Base-by-base conservation (phyloP, 768 basidiomycete genomes). In the Psilocybe tampanensis region DNA sequence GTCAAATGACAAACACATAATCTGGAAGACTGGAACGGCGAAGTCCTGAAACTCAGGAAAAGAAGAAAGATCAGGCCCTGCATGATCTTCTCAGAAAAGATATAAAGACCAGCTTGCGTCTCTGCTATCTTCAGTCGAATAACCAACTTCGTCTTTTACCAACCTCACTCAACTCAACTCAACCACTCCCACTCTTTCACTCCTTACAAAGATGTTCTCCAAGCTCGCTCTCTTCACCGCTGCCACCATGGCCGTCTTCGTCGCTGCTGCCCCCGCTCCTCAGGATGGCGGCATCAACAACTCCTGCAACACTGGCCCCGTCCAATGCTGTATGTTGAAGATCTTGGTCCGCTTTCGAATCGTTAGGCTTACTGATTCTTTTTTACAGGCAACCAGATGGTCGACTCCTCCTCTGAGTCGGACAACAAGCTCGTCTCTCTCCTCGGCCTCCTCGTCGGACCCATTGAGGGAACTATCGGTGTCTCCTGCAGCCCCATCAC, bases 241-340 rank as follows among this genome's bases (percentile, higher is more conserved):
- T 34, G 64, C 61, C 58, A 49, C 62, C 48, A 62, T 69, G 59
- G 68, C 65, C 19, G 32, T 66, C 61, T 68, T 69, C 52, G 68
- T 63, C 32, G 70, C 69, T 26, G 72, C 72, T n/a, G 60, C 66
- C 13, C 69, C 69, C 26, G 43, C 60, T 19, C 43, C 43, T 4
- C 12, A 22, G 17, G 43, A 33, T 22, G 63, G 62, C 8, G 57
- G 49, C 9, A 60, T 60, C 45, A 33, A 45, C 22, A 53, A 57
- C 43, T 63, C 63, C 22, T 72, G 70, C 68, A 68, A 67, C 65
- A 70, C 69, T 29, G 70, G 70, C 19, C 13, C 62, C 21, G 39
- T 66, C 26, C 66, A 70, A 36, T 72, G 70, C 66, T 72, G 70
- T 64, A 18, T 24, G 63, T 60, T 29, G n/a, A n/a, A n/a, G n/a